Base-by-base conservation (phyloP, 805 yeast species). In the Starmerella stigmatis region DNA sequence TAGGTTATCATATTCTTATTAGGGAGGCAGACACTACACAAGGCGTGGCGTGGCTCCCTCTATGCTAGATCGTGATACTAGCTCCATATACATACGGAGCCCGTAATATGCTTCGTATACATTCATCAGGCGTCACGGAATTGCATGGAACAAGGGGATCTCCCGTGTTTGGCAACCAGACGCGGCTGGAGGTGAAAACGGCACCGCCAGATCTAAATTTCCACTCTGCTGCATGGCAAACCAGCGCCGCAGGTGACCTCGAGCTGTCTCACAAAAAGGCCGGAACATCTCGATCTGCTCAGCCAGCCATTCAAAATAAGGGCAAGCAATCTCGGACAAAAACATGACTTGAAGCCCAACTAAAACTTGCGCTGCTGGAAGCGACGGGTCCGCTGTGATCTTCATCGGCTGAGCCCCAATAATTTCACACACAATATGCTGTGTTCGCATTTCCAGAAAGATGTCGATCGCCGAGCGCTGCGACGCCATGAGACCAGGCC, bases 201-300 rank as follows among this genome's bases (percentile, higher is more conserved):
- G 31, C 25, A 28, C 28, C 23, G 33, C 33, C 20, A 38, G 25
- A n/a, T 38, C 33, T 16, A 43, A 19, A 8, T 28, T 36, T 10
- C 32, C 30, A 5, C 19, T 26, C 13, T 38, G 33, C 29, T 46
- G 33, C 32, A 32, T 23, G 23, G 22, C 33, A 62, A 88, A 83
- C 70, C 88, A 89, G 53, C 97, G 67, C 61, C 88, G 86, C 36
- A 43, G 35, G 16, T 43, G 43, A 21, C 6, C 13, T 6, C 19
- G 13, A 3, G 48, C 48, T 8, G 36, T 35, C 19, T 32, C 40
- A n/a, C 30, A 13, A 20, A 42, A 44, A 12, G 15, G 34, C 19
- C 15, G 30, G 31, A 51, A 46, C 29, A 20, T 10, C 15, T 51
- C 46, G 11, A 41, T 19, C 8, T 35, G 45, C 38, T 44, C 42